Evolutionary conservation across 148 eudicot species (phyloP).

Genomic region (Selenicereus undatus): DNA sequence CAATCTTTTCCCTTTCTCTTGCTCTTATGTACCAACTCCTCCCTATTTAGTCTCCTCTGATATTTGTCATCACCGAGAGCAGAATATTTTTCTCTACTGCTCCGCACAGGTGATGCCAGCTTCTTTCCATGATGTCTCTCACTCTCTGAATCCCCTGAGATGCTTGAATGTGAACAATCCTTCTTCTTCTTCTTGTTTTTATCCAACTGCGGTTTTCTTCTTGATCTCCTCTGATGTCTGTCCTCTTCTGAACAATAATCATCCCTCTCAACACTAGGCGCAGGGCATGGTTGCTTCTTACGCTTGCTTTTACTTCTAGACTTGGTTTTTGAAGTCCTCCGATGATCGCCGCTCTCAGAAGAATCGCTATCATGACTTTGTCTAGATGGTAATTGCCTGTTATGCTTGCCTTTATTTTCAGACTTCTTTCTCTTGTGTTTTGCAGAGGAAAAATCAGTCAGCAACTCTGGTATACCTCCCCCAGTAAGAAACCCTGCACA

Average conservation of each 20-base stretch:
- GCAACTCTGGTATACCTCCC: conserved; percentile 55
- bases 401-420: conserved; percentile 45
- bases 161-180: neutral
- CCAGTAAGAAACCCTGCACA: conserved; percentile 76
- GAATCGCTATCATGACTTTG: too few relatives aligned
- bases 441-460: conserved; percentile 49
- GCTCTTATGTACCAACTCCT: conserved; percentile 20
- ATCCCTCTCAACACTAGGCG: conserved; percentile 30
- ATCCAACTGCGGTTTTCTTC: conserved; percentile 29
- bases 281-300: conserved; percentile 26
- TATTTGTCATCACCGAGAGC: conserved; percentile 2
- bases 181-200: conserved; percentile 31
- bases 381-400: neutral
- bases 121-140: conserved; percentile 6
- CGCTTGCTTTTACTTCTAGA: conserved; percentile 22
- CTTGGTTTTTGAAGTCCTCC: neutral
- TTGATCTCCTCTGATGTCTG: conserved; percentile 30
- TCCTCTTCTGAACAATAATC: conserved; percentile 7
- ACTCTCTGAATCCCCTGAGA: conserved; percentile 10
- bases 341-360: too few relatives aligned
- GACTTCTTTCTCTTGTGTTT: conserved; percentile 57
- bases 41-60: conserved; percentile 39
- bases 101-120: conserved; percentile 22
- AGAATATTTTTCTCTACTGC: conserved; percentile 28
- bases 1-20: conserved; percentile 21